Base-by-base conservation (phyloP, 805 yeast genomes). In the Sugiyamaella mastotermitis region DNA sequence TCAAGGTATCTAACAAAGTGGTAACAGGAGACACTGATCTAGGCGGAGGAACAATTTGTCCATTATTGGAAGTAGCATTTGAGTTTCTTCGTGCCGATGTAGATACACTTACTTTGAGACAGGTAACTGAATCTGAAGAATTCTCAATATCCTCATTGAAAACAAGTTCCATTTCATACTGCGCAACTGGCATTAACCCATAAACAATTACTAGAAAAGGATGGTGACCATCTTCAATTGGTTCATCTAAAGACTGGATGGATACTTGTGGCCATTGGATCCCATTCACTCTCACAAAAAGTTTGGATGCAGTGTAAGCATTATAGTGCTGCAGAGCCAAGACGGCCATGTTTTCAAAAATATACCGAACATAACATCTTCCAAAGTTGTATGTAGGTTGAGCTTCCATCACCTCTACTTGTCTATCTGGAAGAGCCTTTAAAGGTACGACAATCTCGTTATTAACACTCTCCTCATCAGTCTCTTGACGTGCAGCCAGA, bases 241-340 rank as follows among this genome's bases (percentile, higher is more conserved):
- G 16, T 2, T 29, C 33, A 5, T 14, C 28, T 4, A 35, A 14
- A 6, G 41, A 28, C 17, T 37, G 76, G 26, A 73, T 65, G 0
- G 77, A 67, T 1, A 76, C 75, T 51, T 78, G 84, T 18, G 77
- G 72, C 87, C 87, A 80, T 10, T 73, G 67, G 16, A 80, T 69
- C 16, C 84, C 85, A 49, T 80, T 80, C 3, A 80, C 84, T 5
- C 50, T 42, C 7, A 53, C 58, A 3, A 46, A 31, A 13, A 58
- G 34, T n/a, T 41, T 38, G 65, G 58, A 9, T 68, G 69, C 32
- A 65, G 60, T 4, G 2, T 28, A 43, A 5, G 41, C 31, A 8
- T 45, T 44, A 24, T 46, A 34, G 5, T 46, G 52, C 2, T 38
- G 44, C 31, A 57, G 41, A 14, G 56, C 60, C 35, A 59, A 53